Conservation (phyloP, 2,329 filamentous ascomycete species). For the Trichophyton verrucosum region DNA sequence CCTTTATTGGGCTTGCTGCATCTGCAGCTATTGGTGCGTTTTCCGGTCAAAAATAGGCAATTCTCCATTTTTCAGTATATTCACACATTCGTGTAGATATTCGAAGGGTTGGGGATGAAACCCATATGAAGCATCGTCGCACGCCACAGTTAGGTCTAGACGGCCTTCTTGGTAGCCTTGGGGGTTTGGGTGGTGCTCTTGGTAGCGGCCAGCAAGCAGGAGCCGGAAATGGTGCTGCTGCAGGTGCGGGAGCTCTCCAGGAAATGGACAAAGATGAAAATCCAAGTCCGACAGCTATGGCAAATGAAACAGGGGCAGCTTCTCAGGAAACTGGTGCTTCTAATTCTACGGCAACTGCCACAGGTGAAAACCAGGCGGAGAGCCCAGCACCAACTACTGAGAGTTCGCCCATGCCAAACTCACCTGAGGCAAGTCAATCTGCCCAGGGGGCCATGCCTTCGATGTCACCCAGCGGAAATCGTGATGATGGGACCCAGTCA, state of each 20-base stretch:
- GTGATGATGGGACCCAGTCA: not conserved
- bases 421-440: not conserved
- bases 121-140: not conserved
- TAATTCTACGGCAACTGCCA: not conserved
- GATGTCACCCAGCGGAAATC: not conserved
- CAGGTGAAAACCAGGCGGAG: not conserved
- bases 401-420: not conserved
- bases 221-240: not conserved
- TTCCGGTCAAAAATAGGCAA: not conserved
- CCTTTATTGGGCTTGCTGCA: conserved; percentile 6
- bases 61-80: not conserved
- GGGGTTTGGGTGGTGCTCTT: not conserved
- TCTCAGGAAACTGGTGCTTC: not conserved
- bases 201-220: not conserved
- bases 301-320: not conserved
- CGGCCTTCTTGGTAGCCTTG: not conserved
- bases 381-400: not conserved
- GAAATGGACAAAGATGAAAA: not conserved
- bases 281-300: not conserved
- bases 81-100: not conserved
- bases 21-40: conserved; percentile 9
- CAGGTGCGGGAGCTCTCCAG: not conserved
- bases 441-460: not conserved
- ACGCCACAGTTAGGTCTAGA: not conserved
- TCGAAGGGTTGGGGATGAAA: not conserved